Evolutionary conservation across 345 rosid species (phyloP).

Genomic region (Ailanthus altissimus): DNA sequence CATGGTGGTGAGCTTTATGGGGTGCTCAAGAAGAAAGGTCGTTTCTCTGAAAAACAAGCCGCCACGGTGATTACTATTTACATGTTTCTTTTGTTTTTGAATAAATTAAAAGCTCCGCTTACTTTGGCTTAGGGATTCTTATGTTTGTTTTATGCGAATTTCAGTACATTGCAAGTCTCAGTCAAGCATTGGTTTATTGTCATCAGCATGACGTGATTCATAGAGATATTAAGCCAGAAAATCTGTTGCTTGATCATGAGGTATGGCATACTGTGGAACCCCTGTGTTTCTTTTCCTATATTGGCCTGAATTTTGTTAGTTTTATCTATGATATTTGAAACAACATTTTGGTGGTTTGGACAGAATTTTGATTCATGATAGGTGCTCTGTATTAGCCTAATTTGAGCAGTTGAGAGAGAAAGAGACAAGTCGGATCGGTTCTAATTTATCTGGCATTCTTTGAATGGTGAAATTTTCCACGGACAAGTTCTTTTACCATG

Average conservation of each 20-base stretch:
- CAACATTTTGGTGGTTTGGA: neutral
- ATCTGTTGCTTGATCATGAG: constrained; percentile 94
- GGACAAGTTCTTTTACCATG: neutral
- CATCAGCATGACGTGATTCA: constrained; percentile 93
- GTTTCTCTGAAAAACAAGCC: constrained; percentile 66
- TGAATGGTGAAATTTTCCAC: neutral
- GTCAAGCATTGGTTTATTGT: constrained; percentile 85
- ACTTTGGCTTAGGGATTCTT: neutral
- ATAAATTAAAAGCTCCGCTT: neutral
- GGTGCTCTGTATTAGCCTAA: neutral
- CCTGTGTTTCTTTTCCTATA: neutral
- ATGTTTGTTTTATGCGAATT: constrained; percentile 16
- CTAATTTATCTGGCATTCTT: neutral
- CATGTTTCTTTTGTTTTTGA: neutral
- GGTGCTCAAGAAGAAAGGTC: constrained; percentile 58
- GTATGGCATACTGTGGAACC: constrained; percentile 54
- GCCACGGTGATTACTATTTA: constrained; percentile 59
- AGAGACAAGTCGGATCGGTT: neutral
- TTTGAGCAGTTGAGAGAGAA: neutral
- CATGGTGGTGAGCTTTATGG: constrained; percentile 83
- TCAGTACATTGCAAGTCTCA: constrained; percentile 89
- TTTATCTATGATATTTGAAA: neutral
- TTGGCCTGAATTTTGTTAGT: neutral
- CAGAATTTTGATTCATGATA: neutral
- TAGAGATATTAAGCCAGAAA: constrained; percentile 97